A percentile compares a stretch with the other conserved stretches of the same genome.
These are phyloP conservation scores for Lablab purpureus DNA, from an alignment of 306 rosid species.

Conservation along the genomic window DNA sequence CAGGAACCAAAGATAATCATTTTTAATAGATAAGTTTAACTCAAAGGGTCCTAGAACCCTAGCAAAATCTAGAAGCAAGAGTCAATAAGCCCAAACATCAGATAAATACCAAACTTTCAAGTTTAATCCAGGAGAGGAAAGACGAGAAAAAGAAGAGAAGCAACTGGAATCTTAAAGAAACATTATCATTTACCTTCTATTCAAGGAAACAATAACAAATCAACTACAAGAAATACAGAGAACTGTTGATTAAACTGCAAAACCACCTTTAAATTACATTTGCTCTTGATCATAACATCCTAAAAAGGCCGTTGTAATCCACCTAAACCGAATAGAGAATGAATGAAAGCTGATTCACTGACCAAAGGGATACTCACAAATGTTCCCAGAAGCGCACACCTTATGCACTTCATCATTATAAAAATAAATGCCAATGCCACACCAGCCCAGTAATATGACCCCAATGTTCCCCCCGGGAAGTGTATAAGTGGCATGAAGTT, in stretches of 20 bases:
- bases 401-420: conserved; percentile 60
- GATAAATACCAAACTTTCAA: neutral
- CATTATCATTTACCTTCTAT: conserved; percentile 1
- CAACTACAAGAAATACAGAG: conserved; percentile 17
- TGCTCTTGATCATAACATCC: conserved; percentile 9
- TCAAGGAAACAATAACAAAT: neutral
- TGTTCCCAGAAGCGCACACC: conserved; percentile 77
- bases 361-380: conserved; percentile 75
- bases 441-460: conserved; percentile 84
- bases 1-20: too few relatives aligned
- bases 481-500: conserved; percentile 84
- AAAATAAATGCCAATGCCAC: conserved; percentile 68
- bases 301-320: conserved; percentile 73
- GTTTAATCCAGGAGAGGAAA: neutral
- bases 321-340: conserved; percentile 62
- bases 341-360: conserved; percentile 73
- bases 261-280: conserved; percentile 30
- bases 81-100: conserved; percentile 3
- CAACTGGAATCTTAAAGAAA: conserved; percentile 6
- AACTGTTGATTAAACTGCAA: conserved; percentile 27
- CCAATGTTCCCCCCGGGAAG: conserved; percentile 68
- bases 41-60: neutral
- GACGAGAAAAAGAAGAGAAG: neutral
- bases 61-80: neutral
- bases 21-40: neutral